Conservation (phyloP, 805 yeast genomes). For the Cyberlindnera samutprakarnensis region DNA sequence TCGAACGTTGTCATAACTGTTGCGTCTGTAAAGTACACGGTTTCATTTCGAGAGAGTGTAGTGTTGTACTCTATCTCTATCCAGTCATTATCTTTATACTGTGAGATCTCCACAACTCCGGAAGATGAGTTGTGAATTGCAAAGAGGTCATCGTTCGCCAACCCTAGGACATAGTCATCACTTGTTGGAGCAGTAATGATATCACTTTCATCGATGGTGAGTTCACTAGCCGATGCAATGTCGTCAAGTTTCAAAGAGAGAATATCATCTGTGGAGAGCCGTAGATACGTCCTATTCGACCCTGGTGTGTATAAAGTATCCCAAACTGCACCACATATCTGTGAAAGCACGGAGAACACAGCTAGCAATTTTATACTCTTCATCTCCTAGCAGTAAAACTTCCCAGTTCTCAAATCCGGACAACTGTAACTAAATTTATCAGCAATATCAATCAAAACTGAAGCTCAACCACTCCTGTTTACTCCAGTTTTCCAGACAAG, state of each 20-base stretch:
- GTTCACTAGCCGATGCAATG: conserved; percentile 1
- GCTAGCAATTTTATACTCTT: too few relatives aligned
- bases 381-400: too few relatives aligned
- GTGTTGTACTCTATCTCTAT: conserved; percentile 5
- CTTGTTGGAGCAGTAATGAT: conserved; percentile 13
- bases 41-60: conserved; percentile 8
- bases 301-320: conserved; percentile 15
- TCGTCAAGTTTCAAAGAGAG: conserved; percentile 12
- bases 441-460: too few relatives aligned
- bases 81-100: too few relatives aligned
- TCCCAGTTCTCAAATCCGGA: too few relatives aligned
- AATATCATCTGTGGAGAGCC: conserved; percentile 16
- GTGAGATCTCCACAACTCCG: too few relatives aligned
- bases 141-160: conserved; percentile 16
- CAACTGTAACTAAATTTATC: too few relatives aligned
- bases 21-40: conserved; percentile 21
- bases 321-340: conserved; percentile 9
- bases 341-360: too few relatives aligned
- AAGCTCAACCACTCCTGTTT: too few relatives aligned
- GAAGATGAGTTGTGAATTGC: too few relatives aligned
- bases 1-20: conserved; percentile 33
- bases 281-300: conserved; percentile 13
- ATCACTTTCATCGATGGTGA: not conserved
- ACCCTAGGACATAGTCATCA: conserved; percentile 16
- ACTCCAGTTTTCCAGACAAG: too few relatives aligned